Evolutionary conservation across 768 basidiomycete genomes (phyloP).

Genomic region (Strobilomyces echinocephalus): DNA sequence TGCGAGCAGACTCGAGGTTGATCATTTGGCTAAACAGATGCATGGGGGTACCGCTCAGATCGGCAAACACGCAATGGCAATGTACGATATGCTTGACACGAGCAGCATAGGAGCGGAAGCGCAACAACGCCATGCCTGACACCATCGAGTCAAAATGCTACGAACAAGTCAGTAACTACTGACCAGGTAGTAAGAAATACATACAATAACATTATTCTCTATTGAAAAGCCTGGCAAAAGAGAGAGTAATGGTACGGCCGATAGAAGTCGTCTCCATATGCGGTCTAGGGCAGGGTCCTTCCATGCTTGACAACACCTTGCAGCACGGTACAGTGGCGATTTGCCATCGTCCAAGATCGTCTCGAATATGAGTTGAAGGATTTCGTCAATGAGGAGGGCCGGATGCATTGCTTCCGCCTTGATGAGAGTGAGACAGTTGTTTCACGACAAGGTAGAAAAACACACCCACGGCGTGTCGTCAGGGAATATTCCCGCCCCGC

Average conservation of each 20-base stretch:
- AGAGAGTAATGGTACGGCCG: constrained; percentile 38
- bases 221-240: constrained; percentile 26
- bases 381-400: constrained; percentile 46
- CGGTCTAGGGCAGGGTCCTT: constrained; percentile 44
- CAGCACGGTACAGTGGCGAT: constrained; percentile 32
- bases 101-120: constrained; percentile 20
- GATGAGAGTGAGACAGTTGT: not conserved
- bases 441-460: not conserved
- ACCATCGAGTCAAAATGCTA: constrained; percentile 10
- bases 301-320: constrained; percentile 44
- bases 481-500: not conserved
- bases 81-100: constrained; percentile 25
- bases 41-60: constrained; percentile 2
- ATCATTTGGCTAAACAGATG: constrained; percentile 2
- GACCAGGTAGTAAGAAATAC: not conserved
- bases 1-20: constrained; percentile 20
- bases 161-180: not conserved
- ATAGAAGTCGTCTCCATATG: constrained; percentile 41
- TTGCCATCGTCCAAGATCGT: constrained; percentile 27
- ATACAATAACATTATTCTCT: constrained; percentile 10
- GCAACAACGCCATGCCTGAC: not conserved
- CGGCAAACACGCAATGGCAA: constrained; percentile 13
- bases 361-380: constrained; percentile 41
- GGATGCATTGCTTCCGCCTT: constrained; percentile 35
- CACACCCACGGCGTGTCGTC: constrained; percentile 2